phyloP scores from a whole-genome alignment of 306 rosid genomes.

The Quercus ilex region DNA sequence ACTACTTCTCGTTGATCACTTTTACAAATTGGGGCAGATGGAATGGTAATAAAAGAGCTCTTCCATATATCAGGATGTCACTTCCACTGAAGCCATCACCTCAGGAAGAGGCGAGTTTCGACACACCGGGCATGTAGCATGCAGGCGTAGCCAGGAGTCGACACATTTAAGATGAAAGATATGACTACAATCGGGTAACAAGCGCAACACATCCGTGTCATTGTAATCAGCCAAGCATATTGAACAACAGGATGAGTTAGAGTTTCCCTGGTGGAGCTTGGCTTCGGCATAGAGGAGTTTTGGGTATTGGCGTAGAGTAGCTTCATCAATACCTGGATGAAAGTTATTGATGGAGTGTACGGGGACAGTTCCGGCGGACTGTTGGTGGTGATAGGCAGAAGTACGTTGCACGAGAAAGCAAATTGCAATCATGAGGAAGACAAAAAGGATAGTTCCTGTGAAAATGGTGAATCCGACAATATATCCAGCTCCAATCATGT shows the following conservation, averaged over 20 bases:
- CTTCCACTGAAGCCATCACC: neutral
- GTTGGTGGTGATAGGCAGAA: too few relatives aligned
- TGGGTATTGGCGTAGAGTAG: neutral
- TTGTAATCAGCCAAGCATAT: conserved; percentile 15
- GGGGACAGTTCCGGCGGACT: too few relatives aligned
- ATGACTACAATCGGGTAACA: neutral
- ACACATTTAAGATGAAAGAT: neutral
- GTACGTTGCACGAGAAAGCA: too few relatives aligned
- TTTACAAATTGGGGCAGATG: too few relatives aligned
- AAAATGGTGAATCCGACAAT: too few relatives aligned
- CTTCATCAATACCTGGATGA: conserved; percentile 1
- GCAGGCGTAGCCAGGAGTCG: neutral
- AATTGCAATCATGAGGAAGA: too few relatives aligned
- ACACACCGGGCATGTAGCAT: neutral
- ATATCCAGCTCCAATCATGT: too few relatives aligned
- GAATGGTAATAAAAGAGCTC: too few relatives aligned
- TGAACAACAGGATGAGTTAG: conserved; percentile 3
- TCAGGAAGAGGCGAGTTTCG: neutral
- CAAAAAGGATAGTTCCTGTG: too few relatives aligned
- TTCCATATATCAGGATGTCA: too few relatives aligned
- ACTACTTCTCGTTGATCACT: too few relatives aligned
- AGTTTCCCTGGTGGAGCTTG: neutral
- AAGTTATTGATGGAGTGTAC: too few relatives aligned
- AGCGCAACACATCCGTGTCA: neutral
- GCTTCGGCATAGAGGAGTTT: neutral